Conservation (phyloP, 1,139 yeast genomes). For the Candida sanyaensis region DNA sequence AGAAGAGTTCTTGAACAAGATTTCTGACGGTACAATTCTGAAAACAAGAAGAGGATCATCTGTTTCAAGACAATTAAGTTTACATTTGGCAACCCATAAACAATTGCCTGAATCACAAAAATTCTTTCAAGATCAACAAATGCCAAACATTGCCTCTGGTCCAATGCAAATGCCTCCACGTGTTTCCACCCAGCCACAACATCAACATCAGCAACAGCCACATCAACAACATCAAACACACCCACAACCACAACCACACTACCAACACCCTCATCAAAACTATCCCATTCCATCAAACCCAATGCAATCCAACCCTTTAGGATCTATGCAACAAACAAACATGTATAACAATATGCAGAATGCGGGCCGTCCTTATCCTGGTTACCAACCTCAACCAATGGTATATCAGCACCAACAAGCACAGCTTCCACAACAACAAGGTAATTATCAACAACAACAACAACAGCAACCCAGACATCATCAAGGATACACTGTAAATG, state of each 20-base stretch:
- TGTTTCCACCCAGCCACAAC: constrained; percentile 15
- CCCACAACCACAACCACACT: constrained; percentile 16
- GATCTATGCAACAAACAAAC: constrained; percentile 23
- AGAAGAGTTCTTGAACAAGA: constrained; percentile 78
- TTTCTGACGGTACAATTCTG: constrained; percentile 71
- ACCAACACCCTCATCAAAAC: constrained; percentile 6
- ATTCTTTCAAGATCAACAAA: constrained; percentile 22
- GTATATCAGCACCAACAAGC: constrained; percentile 7
- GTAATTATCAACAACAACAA: constrained; percentile 31
- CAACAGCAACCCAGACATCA: constrained; percentile 17
- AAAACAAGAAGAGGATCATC: constrained; percentile 79
- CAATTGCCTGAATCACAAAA: constrained; percentile 57
- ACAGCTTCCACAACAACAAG: constrained; percentile 16
- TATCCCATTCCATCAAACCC: constrained; percentile 18
- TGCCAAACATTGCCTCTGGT: constrained; percentile 4
- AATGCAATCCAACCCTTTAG: constrained; percentile 26
- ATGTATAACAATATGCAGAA: constrained; percentile 18
- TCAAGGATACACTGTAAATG: constrained; percentile 2
- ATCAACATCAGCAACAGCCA: constrained; percentile 19
- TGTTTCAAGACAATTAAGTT: constrained; percentile 74
- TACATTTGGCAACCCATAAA: constrained; percentile 72
- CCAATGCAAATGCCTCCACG: constrained; percentile 16
- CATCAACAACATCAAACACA: constrained; percentile 17
- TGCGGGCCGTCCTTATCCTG: constrained; percentile 5
- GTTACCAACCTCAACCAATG: constrained; percentile 13